Percentiles rank a stretch among this genome's conserved stretches.
Evolutionary conservation across 768 basidiomycete species (phyloP).

Genomic region (Crassisporium funariophilum): DNA sequence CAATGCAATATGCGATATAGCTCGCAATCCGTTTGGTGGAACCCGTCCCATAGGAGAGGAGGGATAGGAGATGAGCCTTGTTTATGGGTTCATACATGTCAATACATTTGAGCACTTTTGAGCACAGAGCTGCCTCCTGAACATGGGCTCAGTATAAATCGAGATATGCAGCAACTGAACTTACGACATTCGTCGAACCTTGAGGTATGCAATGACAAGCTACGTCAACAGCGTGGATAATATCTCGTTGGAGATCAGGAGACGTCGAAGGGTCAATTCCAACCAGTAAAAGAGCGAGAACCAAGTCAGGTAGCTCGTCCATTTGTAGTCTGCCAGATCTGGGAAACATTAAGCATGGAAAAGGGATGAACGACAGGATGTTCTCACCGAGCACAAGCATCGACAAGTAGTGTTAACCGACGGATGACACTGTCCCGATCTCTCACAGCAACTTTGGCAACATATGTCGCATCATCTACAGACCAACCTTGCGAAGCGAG

Average conservation of each 20-base stretch:
- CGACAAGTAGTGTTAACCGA: conserved; percentile 45
- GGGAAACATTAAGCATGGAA: neutral
- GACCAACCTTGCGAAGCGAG: conserved; percentile 38
- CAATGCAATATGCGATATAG: conserved; percentile 53
- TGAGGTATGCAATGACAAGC: conserved; percentile 46
- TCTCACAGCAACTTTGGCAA: conserved; percentile 13
- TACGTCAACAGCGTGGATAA: conserved; percentile 48
- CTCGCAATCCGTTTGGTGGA: conserved; percentile 57
- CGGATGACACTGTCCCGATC: conserved; percentile 35
- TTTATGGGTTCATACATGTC: conserved; percentile 46
- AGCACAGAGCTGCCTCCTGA: conserved; percentile 51
- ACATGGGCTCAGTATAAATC: neutral
- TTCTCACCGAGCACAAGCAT: conserved; percentile 49
- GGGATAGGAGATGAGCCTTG: conserved; percentile 50
- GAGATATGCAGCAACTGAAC: conserved; percentile 14
- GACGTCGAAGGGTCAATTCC: conserved; percentile 56
- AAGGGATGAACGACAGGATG: neutral
- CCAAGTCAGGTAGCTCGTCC: conserved; percentile 48
- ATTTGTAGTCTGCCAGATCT: conserved; percentile 37
- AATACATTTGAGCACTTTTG: conserved; percentile 44
- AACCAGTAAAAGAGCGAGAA: conserved; percentile 53
- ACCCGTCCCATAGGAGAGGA: conserved; percentile 53
- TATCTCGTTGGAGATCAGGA: conserved; percentile 44
- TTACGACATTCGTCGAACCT: conserved; percentile 27
- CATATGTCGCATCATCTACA: conserved; percentile 3